A percentile compares a stretch with the other conserved stretches of the same genome.
Evolutionary conservation across 2,329 filamentous ascomycete genomes (phyloP).

Genomic region (Chaetomium sp.): DNA sequence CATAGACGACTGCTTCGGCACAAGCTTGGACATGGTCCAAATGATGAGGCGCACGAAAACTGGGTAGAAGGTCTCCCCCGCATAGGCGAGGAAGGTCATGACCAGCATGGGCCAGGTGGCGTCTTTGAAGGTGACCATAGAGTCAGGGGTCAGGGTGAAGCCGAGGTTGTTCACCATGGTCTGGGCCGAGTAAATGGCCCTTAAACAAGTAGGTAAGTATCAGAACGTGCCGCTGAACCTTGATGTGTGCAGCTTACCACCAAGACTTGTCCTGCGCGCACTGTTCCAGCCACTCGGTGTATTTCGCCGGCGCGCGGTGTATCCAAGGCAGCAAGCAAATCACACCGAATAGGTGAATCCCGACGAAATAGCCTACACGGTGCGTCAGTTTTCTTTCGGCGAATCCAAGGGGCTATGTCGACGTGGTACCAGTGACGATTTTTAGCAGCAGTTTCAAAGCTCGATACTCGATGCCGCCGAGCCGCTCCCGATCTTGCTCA

Average conservation of each 20-base stretch:
- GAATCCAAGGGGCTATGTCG: background rate
- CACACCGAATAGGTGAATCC: constrained; percentile 51
- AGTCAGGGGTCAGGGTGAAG: constrained; percentile 57
- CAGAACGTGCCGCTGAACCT: background rate
- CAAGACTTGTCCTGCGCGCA: constrained; percentile 47
- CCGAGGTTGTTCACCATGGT: constrained; percentile 54
- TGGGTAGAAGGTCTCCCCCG: constrained; percentile 60
- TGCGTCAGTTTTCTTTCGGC: constrained; percentile 13
- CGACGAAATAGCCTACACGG: constrained; percentile 47
- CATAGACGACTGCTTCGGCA: constrained; percentile 44
- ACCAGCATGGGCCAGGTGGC: constrained; percentile 49
- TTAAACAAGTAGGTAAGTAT: background rate
- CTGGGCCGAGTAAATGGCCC: constrained; percentile 53
- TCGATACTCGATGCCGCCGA: constrained; percentile 94
- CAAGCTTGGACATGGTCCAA: constrained; percentile 55
- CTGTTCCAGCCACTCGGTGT: constrained; percentile 45
- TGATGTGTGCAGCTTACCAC: constrained; percentile 38
- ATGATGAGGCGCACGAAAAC: constrained; percentile 60
- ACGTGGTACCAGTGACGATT: constrained; percentile 38
- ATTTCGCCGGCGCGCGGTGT: constrained; percentile 44
- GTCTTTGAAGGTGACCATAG: constrained; percentile 53
- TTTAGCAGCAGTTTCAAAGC: constrained; percentile 65
- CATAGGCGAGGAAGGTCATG: constrained; percentile 46
- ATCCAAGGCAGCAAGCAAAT: constrained; percentile 54
- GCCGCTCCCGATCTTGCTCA: constrained; percentile 86